These are phyloP conservation scores for Chloropicon primus DNA, from an alignment of 139 green algal genomes.

Conservation along the genomic window DNA sequence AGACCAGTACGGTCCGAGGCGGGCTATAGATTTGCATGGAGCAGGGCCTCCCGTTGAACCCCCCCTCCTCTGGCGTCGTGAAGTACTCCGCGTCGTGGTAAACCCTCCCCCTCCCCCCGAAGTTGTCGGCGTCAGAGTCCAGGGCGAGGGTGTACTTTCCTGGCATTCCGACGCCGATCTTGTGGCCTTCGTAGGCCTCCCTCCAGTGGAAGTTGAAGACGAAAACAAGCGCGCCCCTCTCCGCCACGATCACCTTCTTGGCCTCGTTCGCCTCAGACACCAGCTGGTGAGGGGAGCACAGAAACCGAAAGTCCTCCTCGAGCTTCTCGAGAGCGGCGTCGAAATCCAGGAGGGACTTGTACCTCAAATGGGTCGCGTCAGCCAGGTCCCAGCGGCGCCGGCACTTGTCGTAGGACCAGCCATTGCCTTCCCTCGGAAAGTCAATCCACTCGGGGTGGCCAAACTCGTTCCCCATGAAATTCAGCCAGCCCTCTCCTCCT, in stretches of 20 bases:
- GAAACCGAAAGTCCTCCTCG: conserved; percentile 55
- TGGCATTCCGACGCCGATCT: conserved; percentile 45
- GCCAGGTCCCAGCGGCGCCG: conserved; percentile 81
- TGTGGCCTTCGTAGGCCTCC: conserved; percentile 54
- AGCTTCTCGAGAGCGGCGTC: conserved; percentile 75
- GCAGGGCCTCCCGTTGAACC: conserved; percentile 29
- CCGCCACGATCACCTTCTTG: conserved; percentile 72
- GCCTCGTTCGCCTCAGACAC: conserved; percentile 57
- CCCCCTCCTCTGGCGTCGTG: conserved; percentile 31
- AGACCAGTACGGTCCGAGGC: conserved; percentile 7
- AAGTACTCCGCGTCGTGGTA: conserved; percentile 67
- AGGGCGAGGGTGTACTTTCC: conserved; percentile 76
- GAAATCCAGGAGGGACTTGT: conserved; percentile 72
- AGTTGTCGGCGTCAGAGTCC: conserved; percentile 68
- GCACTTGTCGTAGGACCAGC: conserved; percentile 89
- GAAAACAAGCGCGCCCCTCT: conserved; percentile 83
- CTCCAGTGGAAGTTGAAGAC: conserved; percentile 89
- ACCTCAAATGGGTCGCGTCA: conserved; percentile 75
- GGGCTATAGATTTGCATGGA: conserved; percentile 3
- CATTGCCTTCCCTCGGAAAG: conserved; percentile 92
- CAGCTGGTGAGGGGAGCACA: conserved; percentile 40
- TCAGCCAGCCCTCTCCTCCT: conserved; percentile 74
- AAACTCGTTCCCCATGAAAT: conserved; percentile 94
- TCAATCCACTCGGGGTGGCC: conserved; percentile 96
- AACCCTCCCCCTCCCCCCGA: conserved; percentile 59